Percentiles rank a stretch among this genome's conserved stretches.
Conservation (phyloP, 805 yeast species). For the Lipomyces starkeyi region DNA sequence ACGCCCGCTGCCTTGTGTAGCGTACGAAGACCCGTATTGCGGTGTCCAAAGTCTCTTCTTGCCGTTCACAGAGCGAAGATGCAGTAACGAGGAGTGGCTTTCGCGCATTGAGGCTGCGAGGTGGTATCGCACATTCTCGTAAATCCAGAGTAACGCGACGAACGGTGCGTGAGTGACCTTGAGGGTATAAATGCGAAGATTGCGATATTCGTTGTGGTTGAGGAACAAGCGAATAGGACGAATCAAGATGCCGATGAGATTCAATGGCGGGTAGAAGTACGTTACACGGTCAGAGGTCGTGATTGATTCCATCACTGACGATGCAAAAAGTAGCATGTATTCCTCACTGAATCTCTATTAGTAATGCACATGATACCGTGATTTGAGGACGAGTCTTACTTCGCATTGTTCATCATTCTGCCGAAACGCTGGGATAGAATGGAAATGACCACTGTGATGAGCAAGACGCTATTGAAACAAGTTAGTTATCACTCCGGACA, state of each 20-base stretch:
- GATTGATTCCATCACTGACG: slow-evolving; percentile 44
- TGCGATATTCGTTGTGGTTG: slow-evolving; percentile 40
- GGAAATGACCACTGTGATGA: slow-evolving; percentile 47
- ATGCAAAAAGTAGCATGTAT: slow-evolving; percentile 43
- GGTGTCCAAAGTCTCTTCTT: slow-evolving; percentile 23
- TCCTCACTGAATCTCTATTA: slow-evolving; percentile 40
- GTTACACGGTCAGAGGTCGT: slow-evolving; percentile 45
- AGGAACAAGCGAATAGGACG: slow-evolving; percentile 43
- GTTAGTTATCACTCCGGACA: not conserved
- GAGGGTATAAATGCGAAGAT: slow-evolving; percentile 40
- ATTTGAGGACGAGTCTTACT: slow-evolving; percentile 8
- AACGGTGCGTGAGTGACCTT: slow-evolving; percentile 45
- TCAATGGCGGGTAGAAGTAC: slow-evolving; percentile 46
- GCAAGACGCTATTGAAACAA: slow-evolving; percentile 35
- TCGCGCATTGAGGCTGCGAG: slow-evolving; percentile 11
- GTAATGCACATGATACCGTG: not conserved
- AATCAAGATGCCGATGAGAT: slow-evolving; percentile 41
- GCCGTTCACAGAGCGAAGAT: slow-evolving; percentile 15
- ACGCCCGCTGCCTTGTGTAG: slow-evolving; percentile 7
- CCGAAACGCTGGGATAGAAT: slow-evolving; percentile 46
- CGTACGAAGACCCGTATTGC: slow-evolving; percentile 9
- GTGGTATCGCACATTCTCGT: slow-evolving; percentile 35
- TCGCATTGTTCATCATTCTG: slow-evolving; percentile 45
- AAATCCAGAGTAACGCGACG: slow-evolving; percentile 39
- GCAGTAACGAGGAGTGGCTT: slow-evolving; percentile 14